Evolutionary conservation across 768 basidiomycete genomes (phyloP).

Genomic region (Auriscalpium microsporum): DNA sequence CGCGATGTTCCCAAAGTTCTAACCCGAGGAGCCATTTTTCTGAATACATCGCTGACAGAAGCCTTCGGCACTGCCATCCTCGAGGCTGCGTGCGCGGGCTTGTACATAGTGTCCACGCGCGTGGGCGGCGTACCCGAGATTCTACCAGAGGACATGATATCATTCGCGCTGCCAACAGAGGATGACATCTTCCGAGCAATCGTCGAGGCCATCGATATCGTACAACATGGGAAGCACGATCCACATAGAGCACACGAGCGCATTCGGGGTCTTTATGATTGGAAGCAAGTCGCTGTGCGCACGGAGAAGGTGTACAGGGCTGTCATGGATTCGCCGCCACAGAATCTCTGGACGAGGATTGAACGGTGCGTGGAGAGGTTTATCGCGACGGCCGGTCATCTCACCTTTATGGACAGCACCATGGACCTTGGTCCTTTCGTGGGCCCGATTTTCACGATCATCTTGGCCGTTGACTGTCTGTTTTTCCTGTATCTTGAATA

Average conservation of each 20-base stretch:
- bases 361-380: constrained; percentile 40
- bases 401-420: constrained; percentile 38
- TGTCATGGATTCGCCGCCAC: constrained; percentile 51
- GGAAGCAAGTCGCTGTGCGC: constrained; percentile 69
- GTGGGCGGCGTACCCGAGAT: constrained; percentile 97
- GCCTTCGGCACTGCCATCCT: constrained; percentile 96
- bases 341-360: constrained; percentile 74
- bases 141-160: constrained; percentile 89
- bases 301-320: constrained; percentile 78
- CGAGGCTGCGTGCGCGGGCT: constrained; percentile 90
- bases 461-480: constrained; percentile 81
- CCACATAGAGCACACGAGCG: constrained; percentile 69
- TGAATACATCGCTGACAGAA: constrained; percentile 95
- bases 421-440: constrained; percentile 71
- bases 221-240: constrained; percentile 62
- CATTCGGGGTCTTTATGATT: constrained; percentile 79
- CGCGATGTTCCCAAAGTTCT: constrained; percentile 88
- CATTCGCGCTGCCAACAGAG: constrained; percentile 88
- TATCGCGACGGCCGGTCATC: neutral
- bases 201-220: constrained; percentile 66
- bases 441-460: constrained; percentile 82
- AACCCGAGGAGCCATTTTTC: constrained; percentile 76
- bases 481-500: constrained; percentile 83
- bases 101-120: constrained; percentile 89
- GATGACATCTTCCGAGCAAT: constrained; percentile 86